phyloP scores from a whole-genome alignment of 2,329 filamentous ascomycete genomes.

The Byssothecium circinans region DNA sequence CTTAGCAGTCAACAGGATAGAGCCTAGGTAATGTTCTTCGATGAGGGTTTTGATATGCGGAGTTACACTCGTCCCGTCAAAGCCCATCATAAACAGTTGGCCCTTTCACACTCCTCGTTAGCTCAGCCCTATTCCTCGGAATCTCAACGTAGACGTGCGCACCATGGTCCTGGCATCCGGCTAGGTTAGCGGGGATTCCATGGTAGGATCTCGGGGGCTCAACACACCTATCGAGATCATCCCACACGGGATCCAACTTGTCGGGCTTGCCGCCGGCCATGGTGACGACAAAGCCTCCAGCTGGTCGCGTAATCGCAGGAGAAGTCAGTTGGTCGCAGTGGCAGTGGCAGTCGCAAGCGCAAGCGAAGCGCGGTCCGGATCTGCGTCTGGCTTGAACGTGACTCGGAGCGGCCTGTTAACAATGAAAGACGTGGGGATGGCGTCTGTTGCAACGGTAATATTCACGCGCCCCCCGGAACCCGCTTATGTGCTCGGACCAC shows the following conservation, averaged over 20 bases:
- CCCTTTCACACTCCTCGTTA: constrained; percentile 57
- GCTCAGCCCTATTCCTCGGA: constrained; percentile 20
- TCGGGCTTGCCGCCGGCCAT: constrained; percentile 48
- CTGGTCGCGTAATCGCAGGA: constrained; percentile 30
- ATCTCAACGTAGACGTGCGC: constrained; percentile 17
- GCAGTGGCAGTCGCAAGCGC: no score
- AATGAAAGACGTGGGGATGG: constrained; percentile 36
- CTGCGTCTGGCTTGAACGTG: constrained; percentile 33
- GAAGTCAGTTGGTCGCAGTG: no score
- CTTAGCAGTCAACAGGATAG: constrained; percentile 80
- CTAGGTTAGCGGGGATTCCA: constrained; percentile 37
- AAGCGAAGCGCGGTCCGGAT: constrained; percentile 11
- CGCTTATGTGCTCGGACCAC: constrained; percentile 25
- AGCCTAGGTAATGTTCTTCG: constrained; percentile 82
- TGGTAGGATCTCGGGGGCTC: constrained; percentile 11
- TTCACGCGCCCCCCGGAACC: constrained; percentile 27
- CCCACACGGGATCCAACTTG: constrained; percentile 60
- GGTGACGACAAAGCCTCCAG: constrained; percentile 42
- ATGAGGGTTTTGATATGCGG: constrained; percentile 81
- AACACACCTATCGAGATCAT: constrained; percentile 72
- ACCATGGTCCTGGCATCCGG: constrained; percentile 49
- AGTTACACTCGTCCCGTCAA: constrained; percentile 81
- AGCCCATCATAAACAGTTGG: constrained; percentile 80
- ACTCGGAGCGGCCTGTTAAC: constrained; percentile 36
- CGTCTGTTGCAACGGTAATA: constrained; percentile 36